These are phyloP conservation scores for Didymella exigua DNA, from an alignment of 2,329 filamentous ascomycete genomes.

Conservation along the genomic window DNA sequence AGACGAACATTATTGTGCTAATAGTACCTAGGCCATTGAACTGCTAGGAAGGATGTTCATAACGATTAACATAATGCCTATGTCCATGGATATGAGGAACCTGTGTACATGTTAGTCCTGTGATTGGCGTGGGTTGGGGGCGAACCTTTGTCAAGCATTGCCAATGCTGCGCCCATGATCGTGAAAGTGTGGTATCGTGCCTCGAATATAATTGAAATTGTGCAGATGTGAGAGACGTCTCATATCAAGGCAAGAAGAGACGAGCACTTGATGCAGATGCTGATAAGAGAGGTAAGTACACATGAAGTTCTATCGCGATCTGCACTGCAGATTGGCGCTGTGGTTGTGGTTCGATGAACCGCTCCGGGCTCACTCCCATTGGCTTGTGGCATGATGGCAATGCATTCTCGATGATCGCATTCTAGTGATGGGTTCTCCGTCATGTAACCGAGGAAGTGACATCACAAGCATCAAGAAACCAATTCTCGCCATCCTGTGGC, in stretches of 20 bases:
- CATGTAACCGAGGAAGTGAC: conserved; percentile 16
- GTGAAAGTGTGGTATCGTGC: not conserved
- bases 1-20: conserved; percentile 24
- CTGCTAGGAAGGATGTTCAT: conserved; percentile 65
- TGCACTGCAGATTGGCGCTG: conserved; percentile 18
- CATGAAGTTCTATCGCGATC: conserved; percentile 27
- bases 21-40: conserved; percentile 53
- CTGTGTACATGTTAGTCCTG: conserved; percentile 2
- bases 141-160: conserved; percentile 5
- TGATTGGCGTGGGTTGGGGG: not conserved
- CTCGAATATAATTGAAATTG: not conserved
- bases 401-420: conserved; percentile 2
- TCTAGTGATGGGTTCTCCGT: not conserved
- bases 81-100: conserved; percentile 55
- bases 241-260: not conserved
- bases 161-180: not conserved
- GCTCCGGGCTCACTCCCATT: conserved; percentile 10
- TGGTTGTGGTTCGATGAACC: conserved; percentile 10
- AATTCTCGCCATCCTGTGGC: not conserved
- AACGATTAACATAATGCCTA: conserved; percentile 64
- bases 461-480: conserved; percentile 5
- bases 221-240: not conserved
- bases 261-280: not conserved
- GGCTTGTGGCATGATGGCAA: conserved; percentile 7
- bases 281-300: not conserved